Evolutionary conservation across 1,139 yeast genomes (phyloP).

Genomic region (Blastobotrys arbuscula): DNA sequence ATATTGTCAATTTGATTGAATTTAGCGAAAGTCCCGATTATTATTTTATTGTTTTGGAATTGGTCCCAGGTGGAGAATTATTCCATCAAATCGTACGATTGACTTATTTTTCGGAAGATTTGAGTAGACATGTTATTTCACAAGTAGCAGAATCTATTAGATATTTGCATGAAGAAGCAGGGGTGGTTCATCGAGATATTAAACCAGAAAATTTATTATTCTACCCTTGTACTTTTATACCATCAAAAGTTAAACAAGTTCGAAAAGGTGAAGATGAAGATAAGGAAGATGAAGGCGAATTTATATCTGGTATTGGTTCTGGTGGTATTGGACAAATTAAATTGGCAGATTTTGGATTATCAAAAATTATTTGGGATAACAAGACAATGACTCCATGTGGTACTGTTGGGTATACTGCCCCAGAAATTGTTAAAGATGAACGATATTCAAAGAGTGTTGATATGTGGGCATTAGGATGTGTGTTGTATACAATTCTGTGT

Average conservation of each 20-base stretch:
- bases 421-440: slow-evolving; percentile 85
- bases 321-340: slow-evolving; percentile 85
- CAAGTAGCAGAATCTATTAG: slow-evolving; percentile 81
- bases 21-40: slow-evolving; percentile 58
- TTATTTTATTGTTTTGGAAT: slow-evolving; percentile 78
- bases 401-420: slow-evolving; percentile 89
- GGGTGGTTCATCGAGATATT: slow-evolving; percentile 91
- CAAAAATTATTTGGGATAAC: slow-evolving; percentile 68
- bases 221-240: slow-evolving; percentile 61
- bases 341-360: slow-evolving; percentile 88
- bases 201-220: slow-evolving; percentile 91
- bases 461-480: slow-evolving; percentile 96
- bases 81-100: slow-evolving; percentile 88
- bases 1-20: slow-evolving; percentile 66
- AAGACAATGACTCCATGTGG: slow-evolving; percentile 85
- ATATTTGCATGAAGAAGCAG: slow-evolving; percentile 73
- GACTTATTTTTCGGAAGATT: slow-evolving; percentile 83
- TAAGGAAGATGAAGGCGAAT: slow-evolving; percentile 84
- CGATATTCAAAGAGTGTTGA: slow-evolving; percentile 86
- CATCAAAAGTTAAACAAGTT: slow-evolving; percentile 45
- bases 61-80: slow-evolving; percentile 89
- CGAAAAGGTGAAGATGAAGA: slow-evolving; percentile 72
- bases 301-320: slow-evolving; percentile 72
- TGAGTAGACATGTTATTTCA: slow-evolving; percentile 74
- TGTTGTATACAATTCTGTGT: slow-evolving; percentile 78